Base-by-base conservation (phyloP, 2,329 filamentous ascomycete genomes). In the Aspergillus ochraceus region DNA sequence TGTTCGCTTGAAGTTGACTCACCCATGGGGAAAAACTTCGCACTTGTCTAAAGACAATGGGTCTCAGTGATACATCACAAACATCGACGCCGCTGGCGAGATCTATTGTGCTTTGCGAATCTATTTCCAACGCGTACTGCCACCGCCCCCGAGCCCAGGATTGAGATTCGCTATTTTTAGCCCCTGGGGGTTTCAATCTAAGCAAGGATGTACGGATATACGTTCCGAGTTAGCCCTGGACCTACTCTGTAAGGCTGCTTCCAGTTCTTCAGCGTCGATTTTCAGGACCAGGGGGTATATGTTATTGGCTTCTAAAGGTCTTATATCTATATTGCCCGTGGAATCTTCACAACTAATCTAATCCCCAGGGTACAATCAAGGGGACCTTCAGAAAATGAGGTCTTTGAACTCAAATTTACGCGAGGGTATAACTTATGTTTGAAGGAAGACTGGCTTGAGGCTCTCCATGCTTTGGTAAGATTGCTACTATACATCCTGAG, bases 401-500 rank as follows among this genome's bases (percentile, higher is more conserved):
- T 12, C 10, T 17, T 59, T 22, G 26, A 62, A 8, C 19, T 60
- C 39, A 4, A 51, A 3, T 60, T 60, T n/a, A 59, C 60, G 3
- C 36, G 52, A 8, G 53, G 60, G 68, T 63, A 63, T 39, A 26
- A 64, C 39, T 45, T 61, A 3, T 55, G 36, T 26, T 47, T 49
- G 32, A 63, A 59, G 60, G 29, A 42, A 6, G 60, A 62, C 30
- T 65, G 57, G 52, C n/a, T 63, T 3, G 59, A 61, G 30, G 63
- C 55, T 19, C 57, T 42, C 9, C 52, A 57, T 36, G 60, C 29
- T 17, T 54, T 64, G 54, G 12, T 57, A 14, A 53, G 62, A 26
- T 32, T 65, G 20, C 57, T 65, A 42, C 52, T 58, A 9, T 62
- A 63, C 45, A 26, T 62, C 5, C 20, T 59, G 14, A 62, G 62